Base-by-base conservation (phyloP, 2,329 filamentous ascomycete species). In the Pseudogymnoascus sp. region DNA sequence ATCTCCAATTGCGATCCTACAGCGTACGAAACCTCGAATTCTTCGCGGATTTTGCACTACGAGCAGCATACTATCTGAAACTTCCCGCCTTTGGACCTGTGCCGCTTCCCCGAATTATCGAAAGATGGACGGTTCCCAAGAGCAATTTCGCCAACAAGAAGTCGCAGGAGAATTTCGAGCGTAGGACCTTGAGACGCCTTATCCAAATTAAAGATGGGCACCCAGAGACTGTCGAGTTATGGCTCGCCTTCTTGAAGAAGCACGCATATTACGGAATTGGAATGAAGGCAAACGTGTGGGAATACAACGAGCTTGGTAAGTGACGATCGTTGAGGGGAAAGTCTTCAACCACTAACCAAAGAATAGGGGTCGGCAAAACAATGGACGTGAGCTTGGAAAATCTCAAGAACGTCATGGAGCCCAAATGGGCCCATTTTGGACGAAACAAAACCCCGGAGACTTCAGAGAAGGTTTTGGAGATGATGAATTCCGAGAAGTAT, bases 211-310 rank as follows among this genome's bases (percentile, higher is more conserved):
- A 91, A 68, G 94, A 97, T 72, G 94, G 92, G 0, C 83, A 97
- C 71, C 87, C 92, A 0, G 91, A 97, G 74, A 88, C 86, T 0
- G 92, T 99, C 37, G 89, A 95, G 75, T 76, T 92, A 28, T 99
- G 94, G 94, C 79, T 99, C 64, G 92, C 91, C 0, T 97, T 96
- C 73, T 75, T 99, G 72, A 85, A 90, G 72, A 96, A 96, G 77
- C 89, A 97, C 73, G 90, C 92, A 44, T 96, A 94, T 74, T 90
- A 95, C 69, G 94, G 94, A n/a, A 88, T 97, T 42, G 94, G 94
- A 70, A 95, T 99, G 92, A 99, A 99, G 82, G 94, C 94, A 62
- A 97, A 99, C 74, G 84, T 97, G 60, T 99, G 90, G 86, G 91
- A 96, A 73, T 92, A 91, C 75, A 86, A 89, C 71, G 82, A 83